These are phyloP conservation scores for Phaffia rhodozyma DNA, from an alignment of 1,284 basidiomycete species.

Conservation along the genomic window DNA sequence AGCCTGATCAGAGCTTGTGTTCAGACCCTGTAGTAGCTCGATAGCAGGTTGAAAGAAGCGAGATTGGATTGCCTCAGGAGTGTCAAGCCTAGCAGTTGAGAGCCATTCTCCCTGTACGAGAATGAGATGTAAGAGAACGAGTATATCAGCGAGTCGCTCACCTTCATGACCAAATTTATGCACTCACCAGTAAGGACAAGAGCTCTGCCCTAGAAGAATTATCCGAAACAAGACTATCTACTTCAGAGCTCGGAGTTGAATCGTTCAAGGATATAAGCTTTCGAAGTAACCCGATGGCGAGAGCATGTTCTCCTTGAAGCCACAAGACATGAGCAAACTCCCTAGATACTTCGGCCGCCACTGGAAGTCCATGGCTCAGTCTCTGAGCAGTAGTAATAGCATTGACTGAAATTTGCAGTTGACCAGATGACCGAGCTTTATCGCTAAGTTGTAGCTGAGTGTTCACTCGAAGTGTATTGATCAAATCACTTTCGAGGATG, in stretches of 20 bases:
- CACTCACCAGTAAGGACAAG: neutral
- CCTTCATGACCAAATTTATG: neutral
- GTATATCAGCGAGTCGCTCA: neutral
- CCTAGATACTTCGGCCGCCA: conserved; percentile 48
- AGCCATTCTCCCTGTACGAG: conserved; percentile 68
- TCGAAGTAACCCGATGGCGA: conserved; percentile 65
- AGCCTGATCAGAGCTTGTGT: conserved; percentile 31
- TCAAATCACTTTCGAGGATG: neutral
- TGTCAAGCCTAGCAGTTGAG: conserved; percentile 69
- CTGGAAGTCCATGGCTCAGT: conserved; percentile 39
- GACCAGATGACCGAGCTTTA: conserved; percentile 56
- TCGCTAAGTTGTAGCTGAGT: conserved; percentile 62
- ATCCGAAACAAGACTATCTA: conserved; percentile 41
- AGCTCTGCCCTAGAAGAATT: conserved; percentile 24
- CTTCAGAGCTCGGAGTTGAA: neutral
- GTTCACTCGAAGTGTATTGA: conserved; percentile 45
- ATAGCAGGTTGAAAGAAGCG: conserved; percentile 59
- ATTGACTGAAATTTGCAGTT: conserved; percentile 74
- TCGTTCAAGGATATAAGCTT: conserved; percentile 37
- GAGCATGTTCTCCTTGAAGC: conserved; percentile 68
- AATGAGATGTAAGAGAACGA: neutral
- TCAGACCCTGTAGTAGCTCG: conserved; percentile 18
- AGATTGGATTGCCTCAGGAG: conserved; percentile 58
- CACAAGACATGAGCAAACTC: conserved; percentile 87
- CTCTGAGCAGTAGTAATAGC: conserved; percentile 62